Evolutionary conservation across 192 early-diverging fungal species (phyloP), one percentile per base, ranked within the genome.

Genomic region (Umbelopsis vinacea): DNA sequence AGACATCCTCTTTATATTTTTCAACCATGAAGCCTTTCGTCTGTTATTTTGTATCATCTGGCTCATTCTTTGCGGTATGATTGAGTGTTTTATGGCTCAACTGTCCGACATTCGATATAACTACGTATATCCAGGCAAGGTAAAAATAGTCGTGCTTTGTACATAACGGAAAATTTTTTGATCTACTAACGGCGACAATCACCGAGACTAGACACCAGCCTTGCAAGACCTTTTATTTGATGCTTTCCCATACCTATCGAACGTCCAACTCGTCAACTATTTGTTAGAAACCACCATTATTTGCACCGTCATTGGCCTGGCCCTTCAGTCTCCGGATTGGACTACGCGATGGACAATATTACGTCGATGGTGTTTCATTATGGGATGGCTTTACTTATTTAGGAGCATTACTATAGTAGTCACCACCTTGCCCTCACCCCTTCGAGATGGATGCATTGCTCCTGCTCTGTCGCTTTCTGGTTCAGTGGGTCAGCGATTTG

Each of bases 361-460:
- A 3, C 81, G 88, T 14, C 78, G 88, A 0, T 77, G 82, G 35
- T 76, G 72, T 4, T 87, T 85, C 80, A 80, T 89, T 69, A 81
- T 89, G 52, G 82, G 81, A 6, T 68, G 79, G 2, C 66, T 89
- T 53, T 89, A 89, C 54, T 71, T 89, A 33, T 74, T 86, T 48
- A 78, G 88, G 50, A 83, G 82, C 3, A 67, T 89, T 15, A 88
- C 87, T 0, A 70, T 89, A 17, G 79, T 87, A 10, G 84, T 87
- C 0, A 89, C 88, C 0, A 86, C 85, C 0, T 71, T 88, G 47
- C 88, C 88, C 52, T 84, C 84, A 11, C 83, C 86, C 5, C 45
- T 74, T 17, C 66, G 75, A 6, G 69, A 60, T 2, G 55, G 71
- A 47, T 88, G 88, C 40, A 63, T 57, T 9, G 82, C 85, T 9